Evolutionary conservation across 1,139 yeast genomes (phyloP).

Genomic region (Debaryomyces robertsiae): DNA sequence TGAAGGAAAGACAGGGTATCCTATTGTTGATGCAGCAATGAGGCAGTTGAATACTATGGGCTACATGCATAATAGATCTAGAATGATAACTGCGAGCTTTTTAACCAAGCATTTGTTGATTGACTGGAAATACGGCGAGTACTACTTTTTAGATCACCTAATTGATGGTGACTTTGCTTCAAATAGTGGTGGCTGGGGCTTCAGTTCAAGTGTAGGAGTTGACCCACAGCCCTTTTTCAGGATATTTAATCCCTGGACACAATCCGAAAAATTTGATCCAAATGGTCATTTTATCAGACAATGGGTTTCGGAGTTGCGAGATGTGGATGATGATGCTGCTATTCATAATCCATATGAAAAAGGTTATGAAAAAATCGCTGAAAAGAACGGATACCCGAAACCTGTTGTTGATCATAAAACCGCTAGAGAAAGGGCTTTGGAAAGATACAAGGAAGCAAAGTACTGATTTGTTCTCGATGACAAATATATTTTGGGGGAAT

Average conservation of each 20-base stretch:
- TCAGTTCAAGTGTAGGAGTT: conserved; percentile 51
- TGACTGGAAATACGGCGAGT: conserved; percentile 60
- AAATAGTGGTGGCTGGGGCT: conserved; percentile 63
- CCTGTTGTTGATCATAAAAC: conserved; percentile 44
- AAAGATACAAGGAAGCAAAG: conserved; percentile 38
- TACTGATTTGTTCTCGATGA: conserved; percentile 12
- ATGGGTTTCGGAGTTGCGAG: conserved; percentile 54
- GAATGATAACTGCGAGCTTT: conserved; percentile 57
- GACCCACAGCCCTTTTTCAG: conserved; percentile 61
- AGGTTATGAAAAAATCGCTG: conserved; percentile 18
- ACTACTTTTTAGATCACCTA: conserved; percentile 49
- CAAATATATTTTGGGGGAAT: background rate
- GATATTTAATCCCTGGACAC: conserved; percentile 55
- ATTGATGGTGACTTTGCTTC: conserved; percentile 57
- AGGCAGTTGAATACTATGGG: conserved; percentile 52
- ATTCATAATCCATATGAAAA: conserved; percentile 42
- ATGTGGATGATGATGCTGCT: conserved; percentile 27
- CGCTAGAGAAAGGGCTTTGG: conserved; percentile 41
- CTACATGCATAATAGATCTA: conserved; percentile 52
- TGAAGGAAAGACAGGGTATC: conserved; percentile 54
- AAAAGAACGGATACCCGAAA: conserved; percentile 37
- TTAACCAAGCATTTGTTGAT: conserved; percentile 52
- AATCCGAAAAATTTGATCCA: conserved; percentile 51
- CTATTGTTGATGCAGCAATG: conserved; percentile 62
- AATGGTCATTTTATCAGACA: conserved; percentile 46